phyloP scores from a whole-genome alignment of 768 basidiomycete species.

The Termitomyces sp. region DNA sequence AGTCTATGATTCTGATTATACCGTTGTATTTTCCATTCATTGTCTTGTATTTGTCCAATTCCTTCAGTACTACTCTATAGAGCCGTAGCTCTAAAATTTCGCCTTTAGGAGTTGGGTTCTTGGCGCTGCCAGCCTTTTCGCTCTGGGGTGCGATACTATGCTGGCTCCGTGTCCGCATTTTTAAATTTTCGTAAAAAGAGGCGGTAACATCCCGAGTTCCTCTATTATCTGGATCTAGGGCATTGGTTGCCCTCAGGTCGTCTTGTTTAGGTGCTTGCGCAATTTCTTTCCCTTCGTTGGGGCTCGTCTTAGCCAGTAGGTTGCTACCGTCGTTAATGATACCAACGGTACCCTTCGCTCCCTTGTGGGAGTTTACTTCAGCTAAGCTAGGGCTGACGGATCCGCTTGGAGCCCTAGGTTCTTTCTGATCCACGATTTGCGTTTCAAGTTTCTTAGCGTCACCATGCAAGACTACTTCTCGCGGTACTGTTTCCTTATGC shows the following conservation, averaged over 20 bases:
- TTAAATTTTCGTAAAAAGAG: background rate
- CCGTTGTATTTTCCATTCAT: background rate
- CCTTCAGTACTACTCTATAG: background rate
- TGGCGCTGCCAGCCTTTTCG: background rate
- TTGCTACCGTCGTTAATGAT: background rate
- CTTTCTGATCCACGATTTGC: background rate
- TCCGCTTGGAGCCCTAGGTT: background rate
- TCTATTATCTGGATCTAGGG: background rate
- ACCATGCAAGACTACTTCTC: background rate
- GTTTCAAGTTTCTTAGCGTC: background rate
- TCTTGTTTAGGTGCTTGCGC: conserved; percentile 1
- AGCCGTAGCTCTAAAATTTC: background rate
- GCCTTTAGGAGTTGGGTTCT: background rate
- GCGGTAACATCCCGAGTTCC: background rate
- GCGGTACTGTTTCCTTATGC: background rate
- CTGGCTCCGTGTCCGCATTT: background rate
- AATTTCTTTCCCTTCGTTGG: background rate
- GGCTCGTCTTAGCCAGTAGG: background rate
- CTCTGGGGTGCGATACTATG: background rate
- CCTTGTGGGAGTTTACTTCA: background rate
- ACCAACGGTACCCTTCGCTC: background rate
- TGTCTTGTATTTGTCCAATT: background rate
- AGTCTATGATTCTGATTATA: background rate
- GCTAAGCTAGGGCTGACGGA: background rate
- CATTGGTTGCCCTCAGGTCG: background rate